Percentiles rank a stretch among this genome's conserved stretches.
Evolutionary conservation across 805 yeast species (phyloP).

Genomic region (Clavispora carvajalis): DNA sequence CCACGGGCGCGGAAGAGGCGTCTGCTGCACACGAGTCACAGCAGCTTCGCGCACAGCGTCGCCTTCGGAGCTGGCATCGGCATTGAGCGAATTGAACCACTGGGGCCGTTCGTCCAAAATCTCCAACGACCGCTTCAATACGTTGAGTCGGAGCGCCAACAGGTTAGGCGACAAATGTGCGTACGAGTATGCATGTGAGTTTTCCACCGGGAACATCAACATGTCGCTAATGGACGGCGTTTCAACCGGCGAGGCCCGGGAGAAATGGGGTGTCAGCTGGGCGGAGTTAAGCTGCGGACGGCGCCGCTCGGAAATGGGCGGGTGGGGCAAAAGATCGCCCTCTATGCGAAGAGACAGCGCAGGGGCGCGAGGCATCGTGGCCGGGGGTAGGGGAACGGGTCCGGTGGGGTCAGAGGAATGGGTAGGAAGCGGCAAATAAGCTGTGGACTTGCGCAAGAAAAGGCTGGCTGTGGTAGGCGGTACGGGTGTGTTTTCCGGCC

Average conservation of each 20-base stretch:
- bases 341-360: neutral
- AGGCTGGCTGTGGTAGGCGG: too few species aligned
- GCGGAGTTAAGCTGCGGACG: neutral
- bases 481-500: too few species aligned
- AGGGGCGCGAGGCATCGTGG: neutral
- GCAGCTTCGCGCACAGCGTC: conserved; percentile 2
- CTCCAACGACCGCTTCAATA: conserved; percentile 70
- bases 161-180: conserved; percentile 80
- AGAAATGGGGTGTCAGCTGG: neutral
- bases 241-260: conserved; percentile 2
- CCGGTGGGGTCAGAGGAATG: too few species aligned
- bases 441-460: too few species aligned
- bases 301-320: neutral
- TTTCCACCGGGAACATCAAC: conserved; percentile 65
- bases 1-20: conserved; percentile 5
- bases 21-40: too few species aligned
- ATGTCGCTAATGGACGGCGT: conserved; percentile 31
- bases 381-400: too few species aligned
- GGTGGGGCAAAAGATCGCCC: neutral
- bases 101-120: conserved; percentile 64
- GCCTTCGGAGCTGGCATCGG: conserved; percentile 5
- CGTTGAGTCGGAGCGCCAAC: conserved; percentile 66
- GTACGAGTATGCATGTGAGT: conserved; percentile 81
- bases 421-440: too few species aligned
- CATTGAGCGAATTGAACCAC: conserved; percentile 22